phyloP scores from a whole-genome alignment of 2,329 filamentous ascomycete genomes.

The Neophaeococcomyces aloes region DNA sequence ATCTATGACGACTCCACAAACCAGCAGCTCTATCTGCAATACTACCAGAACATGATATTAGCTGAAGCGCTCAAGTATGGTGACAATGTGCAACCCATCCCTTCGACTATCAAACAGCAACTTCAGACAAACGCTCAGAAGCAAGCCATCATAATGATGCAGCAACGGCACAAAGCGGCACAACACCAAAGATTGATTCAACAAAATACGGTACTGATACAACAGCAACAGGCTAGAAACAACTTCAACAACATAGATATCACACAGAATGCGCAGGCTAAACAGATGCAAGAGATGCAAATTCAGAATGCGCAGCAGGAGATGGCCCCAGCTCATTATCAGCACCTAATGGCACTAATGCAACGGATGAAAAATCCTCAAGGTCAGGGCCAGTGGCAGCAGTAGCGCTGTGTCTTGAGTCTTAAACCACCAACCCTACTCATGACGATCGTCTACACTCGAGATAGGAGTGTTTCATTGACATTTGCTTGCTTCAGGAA shows the following conservation, averaged over 20 bases:
- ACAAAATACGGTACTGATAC: constrained; percentile 13
- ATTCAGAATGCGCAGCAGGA: constrained; percentile 19
- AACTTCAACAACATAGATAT: no score
- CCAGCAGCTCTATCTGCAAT: constrained; percentile 12
- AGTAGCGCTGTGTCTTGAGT: no score
- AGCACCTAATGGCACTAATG: constrained; percentile 14
- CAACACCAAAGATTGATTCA: constrained; percentile 5
- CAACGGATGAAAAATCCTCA: constrained; percentile 15
- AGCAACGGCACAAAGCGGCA: no score
- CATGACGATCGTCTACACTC: no score
- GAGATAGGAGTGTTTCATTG: no score
- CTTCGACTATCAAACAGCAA: constrained; percentile 2
- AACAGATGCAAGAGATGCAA: constrained; percentile 21
- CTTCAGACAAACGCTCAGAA: constrained; percentile 8
- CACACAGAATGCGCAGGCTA: constrained; percentile 11
- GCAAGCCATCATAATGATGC: constrained; percentile 1
- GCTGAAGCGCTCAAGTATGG: constrained; percentile 17
- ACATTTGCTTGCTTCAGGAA: no score
- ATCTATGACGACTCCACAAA: constrained; percentile 11
- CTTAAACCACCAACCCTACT: no score
- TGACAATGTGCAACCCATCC: constrained; percentile 16
- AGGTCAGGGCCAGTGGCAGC: constrained; percentile 11
- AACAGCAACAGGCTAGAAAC: constrained; percentile 16
- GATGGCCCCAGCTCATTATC: constrained; percentile 15
- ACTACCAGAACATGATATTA: constrained; percentile 11